phyloP scores from a whole-genome alignment of 768 basidiomycete species.

The Psilocybe subaeruginosa region DNA sequence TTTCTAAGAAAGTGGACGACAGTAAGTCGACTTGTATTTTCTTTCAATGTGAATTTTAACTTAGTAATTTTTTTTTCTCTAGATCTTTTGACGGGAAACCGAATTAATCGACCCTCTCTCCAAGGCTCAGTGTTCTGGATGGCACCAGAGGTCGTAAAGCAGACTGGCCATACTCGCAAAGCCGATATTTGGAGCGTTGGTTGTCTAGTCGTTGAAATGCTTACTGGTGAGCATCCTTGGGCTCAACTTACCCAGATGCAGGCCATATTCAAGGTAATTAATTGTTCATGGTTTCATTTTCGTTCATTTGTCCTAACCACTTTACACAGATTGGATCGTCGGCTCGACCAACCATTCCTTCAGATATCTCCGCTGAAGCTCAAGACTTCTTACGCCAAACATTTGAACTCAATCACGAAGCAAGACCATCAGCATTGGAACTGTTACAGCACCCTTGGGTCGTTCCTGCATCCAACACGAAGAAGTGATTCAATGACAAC shows the following conservation, averaged over 20 bases:
- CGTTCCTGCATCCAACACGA: constrained; percentile 7
- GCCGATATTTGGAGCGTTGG: constrained; percentile 98
- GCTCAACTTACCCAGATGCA: constrained; percentile 98
- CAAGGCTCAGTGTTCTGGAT: constrained; percentile 99
- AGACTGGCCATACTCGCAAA: constrained; percentile 88
- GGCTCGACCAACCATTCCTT: constrained; percentile 84
- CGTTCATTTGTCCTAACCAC: constrained; percentile 7
- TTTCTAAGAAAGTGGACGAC: constrained; percentile 96
- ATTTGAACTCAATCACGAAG: constrained; percentile 83
- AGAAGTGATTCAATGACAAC: constrained; percentile 2
- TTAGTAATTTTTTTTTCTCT: not conserved
- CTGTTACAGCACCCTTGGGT: constrained; percentile 81
- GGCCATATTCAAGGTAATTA: constrained; percentile 89
- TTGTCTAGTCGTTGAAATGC: constrained; percentile 94
- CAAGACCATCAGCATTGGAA: constrained; percentile 77
- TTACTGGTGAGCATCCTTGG: constrained; percentile 95
- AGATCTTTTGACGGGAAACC: constrained; percentile 60
- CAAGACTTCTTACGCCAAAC: constrained; percentile 85
- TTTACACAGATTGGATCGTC: constrained; percentile 82
- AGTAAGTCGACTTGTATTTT: constrained; percentile 56
- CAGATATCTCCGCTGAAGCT: constrained; percentile 89
- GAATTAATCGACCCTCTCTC: constrained; percentile 86
- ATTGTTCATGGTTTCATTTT: not conserved
- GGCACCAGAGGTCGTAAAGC: constrained; percentile 98
- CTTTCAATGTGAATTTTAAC: not conserved